Percentiles rank a stretch among this genome's conserved stretches.
Evolutionary conservation across 177 flowering plant genomes (phyloP).

Genomic region (Tripterygium wilfordii): DNA sequence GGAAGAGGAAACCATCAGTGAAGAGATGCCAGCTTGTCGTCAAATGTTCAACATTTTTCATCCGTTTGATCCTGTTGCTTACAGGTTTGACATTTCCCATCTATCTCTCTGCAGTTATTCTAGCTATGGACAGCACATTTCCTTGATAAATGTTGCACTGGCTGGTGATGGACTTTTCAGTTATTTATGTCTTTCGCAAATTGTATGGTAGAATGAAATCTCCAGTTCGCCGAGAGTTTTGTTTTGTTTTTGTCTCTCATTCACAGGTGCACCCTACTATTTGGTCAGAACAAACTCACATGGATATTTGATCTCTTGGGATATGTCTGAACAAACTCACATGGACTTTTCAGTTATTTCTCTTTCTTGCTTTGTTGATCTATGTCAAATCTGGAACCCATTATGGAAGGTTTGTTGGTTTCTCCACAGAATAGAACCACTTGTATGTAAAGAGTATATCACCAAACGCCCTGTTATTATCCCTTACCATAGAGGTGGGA

Average conservation of each 20-base stretch:
- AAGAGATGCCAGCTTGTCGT: constrained; percentile 90
- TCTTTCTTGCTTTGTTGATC: background rate
- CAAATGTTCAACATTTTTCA: constrained; percentile 95
- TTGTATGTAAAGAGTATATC: constrained; percentile 73
- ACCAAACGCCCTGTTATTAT: constrained; percentile 73
- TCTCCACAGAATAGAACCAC: constrained; percentile 83
- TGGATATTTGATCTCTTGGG: too few relatives aligned
- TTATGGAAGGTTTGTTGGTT: background rate
- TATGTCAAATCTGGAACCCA: background rate
- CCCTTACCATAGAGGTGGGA: constrained; percentile 96
- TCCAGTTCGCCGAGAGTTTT: too few relatives aligned
- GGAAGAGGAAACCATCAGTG: constrained; percentile 74
- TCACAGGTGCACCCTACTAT: too few relatives aligned
- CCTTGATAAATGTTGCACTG: too few relatives aligned
- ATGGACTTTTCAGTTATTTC: background rate
- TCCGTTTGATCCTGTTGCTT: constrained; percentile 99
- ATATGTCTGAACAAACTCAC: too few relatives aligned
- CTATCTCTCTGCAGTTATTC: background rate
- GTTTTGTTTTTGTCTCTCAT: too few relatives aligned
- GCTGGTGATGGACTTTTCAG: too few relatives aligned
- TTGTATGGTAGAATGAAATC: too few relatives aligned
- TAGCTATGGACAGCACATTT: too few relatives aligned
- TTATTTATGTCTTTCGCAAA: too few relatives aligned
- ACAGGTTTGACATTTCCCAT: constrained; percentile 46
- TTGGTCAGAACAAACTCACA: too few relatives aligned